Base-by-base conservation (phyloP, 148 eudicot genomes). In the Gaultheria prostrata region DNA sequence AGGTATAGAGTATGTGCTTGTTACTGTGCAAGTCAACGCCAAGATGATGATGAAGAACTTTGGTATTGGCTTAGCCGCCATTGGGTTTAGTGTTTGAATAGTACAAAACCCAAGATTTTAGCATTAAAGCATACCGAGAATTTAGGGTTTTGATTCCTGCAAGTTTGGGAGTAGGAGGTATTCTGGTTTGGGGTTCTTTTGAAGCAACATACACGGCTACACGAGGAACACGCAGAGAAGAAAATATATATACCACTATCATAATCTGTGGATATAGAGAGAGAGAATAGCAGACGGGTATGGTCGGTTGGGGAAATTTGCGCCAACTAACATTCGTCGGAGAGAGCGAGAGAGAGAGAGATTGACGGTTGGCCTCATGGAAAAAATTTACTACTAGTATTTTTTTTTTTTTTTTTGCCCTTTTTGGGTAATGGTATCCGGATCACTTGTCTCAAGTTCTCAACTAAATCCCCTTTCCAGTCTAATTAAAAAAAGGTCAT, bases 1-100 rank as follows among this genome's bases (percentile, higher is more conserved):
- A 56, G 91, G 91, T 10, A 89, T 35, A 20, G 89, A 77, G 79
- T 56, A 39, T 33, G 85, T 80, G 32, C 85, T 76, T 59, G 76
- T 46, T 49, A 85, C 79, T 14, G 84, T 0, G 17, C 48, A 79
- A 35, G 82, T 30, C 74, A 85, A 85, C 32, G 80, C 49, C 77
- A 89, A 81, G 35, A 76, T 39, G 32, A 54, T 26, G 17, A 79
- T 50, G 56, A 50, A 35, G 84, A n/a, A 1, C 6, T 28, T 61
- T 20, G 70, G 50, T 21, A 57, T 12, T 57, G 70, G 70, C 74
- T 26, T 80, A 7, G 73, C 49, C 7, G 33, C 82, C 82, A 80
- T 80, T 80, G 73, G 18, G 45, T 26, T 80, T 80, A 70, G 81
- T 10, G n/a, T n/a, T n/a, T 28, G 26, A 49, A 1, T 28, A 51